These are phyloP conservation scores for Malassezia dermatis DNA, from an alignment of 1,284 basidiomycete species.

Conservation along the genomic window DNA sequence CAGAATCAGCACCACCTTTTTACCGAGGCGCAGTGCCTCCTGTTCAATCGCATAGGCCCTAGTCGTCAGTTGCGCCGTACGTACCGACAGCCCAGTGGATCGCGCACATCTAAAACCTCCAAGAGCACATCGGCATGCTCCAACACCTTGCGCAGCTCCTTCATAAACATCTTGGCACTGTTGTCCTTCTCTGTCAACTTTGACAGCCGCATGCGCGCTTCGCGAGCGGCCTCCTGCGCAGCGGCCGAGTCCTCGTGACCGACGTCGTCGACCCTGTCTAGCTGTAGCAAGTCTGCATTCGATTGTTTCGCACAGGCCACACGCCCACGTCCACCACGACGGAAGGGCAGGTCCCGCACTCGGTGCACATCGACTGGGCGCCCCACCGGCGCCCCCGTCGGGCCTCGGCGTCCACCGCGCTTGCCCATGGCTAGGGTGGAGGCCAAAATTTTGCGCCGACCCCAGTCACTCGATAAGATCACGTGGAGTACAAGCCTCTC, in stretches of 20 bases:
- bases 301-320: constrained; percentile 11
- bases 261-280: background rate
- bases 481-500: background rate
- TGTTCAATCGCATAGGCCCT: constrained; percentile 25
- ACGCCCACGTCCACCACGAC: constrained; percentile 5
- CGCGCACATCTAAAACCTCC: constrained; percentile 43
- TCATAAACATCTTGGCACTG: constrained; percentile 48
- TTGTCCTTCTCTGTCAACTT: constrained; percentile 28
- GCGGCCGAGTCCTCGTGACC: background rate
- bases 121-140: constrained; percentile 80
- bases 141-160: constrained; percentile 72
- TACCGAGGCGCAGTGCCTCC: constrained; percentile 30
- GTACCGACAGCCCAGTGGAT: constrained; percentile 53
- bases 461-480: background rate
- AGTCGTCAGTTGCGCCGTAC: background rate
- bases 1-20: constrained; percentile 34
- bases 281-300: constrained; percentile 15
- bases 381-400: background rate
- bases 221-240: background rate
- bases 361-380: constrained; percentile 1
- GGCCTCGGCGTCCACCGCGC: background rate
- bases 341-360: constrained; percentile 2
- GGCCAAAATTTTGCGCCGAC: background rate
- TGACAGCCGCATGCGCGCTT: constrained; percentile 5
- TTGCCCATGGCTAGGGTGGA: background rate